These are phyloP conservation scores for Rhodotorula sp. DNA, from an alignment of 1,284 basidiomycete species.

Conservation along the genomic window DNA sequence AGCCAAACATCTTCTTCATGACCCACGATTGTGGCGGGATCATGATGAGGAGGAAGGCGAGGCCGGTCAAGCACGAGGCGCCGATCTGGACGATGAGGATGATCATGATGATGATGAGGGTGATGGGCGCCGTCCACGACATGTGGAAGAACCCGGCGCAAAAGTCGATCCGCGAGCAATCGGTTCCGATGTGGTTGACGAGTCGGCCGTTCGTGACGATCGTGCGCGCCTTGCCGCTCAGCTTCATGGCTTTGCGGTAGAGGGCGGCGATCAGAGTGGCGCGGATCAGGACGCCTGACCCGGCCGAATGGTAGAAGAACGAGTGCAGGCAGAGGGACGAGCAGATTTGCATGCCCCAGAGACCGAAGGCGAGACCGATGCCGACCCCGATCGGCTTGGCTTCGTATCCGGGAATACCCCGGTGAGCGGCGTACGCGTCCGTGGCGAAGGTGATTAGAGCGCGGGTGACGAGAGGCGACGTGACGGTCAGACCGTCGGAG, in stretches of 20 bases:
- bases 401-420: slow-evolving; percentile 54
- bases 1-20: slow-evolving; percentile 71
- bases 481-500: slow-evolving; percentile 50
- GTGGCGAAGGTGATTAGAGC: slow-evolving; percentile 74
- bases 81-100: slow-evolving; percentile 71
- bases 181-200: slow-evolving; percentile 90
- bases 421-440: slow-evolving; percentile 61
- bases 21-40: slow-evolving; percentile 65
- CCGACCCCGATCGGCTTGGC: slow-evolving; percentile 67
- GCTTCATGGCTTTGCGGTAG: slow-evolving; percentile 72
- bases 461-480: slow-evolving; percentile 59
- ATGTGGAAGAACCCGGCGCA: slow-evolving; percentile 54
- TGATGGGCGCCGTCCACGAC: slow-evolving; percentile 44
- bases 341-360: slow-evolving; percentile 69
- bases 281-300: slow-evolving; percentile 75
- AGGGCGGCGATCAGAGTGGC: slow-evolving; percentile 86
- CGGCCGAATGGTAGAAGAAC: slow-evolving; percentile 65
- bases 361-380: slow-evolving; percentile 68
- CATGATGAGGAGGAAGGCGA: slow-evolving; percentile 61
- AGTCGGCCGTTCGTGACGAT: slow-evolving; percentile 80
- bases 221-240: slow-evolving; percentile 78
- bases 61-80: slow-evolving; percentile 77
- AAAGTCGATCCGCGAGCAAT: slow-evolving; percentile 87
- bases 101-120: slow-evolving; percentile 66
- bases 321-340: slow-evolving; percentile 64